Percentiles rank a stretch among this genome's conserved stretches.
phyloP scores from a whole-genome alignment of 768 basidiomycete genomes.

The Podaxis carcinomalis region DNA sequence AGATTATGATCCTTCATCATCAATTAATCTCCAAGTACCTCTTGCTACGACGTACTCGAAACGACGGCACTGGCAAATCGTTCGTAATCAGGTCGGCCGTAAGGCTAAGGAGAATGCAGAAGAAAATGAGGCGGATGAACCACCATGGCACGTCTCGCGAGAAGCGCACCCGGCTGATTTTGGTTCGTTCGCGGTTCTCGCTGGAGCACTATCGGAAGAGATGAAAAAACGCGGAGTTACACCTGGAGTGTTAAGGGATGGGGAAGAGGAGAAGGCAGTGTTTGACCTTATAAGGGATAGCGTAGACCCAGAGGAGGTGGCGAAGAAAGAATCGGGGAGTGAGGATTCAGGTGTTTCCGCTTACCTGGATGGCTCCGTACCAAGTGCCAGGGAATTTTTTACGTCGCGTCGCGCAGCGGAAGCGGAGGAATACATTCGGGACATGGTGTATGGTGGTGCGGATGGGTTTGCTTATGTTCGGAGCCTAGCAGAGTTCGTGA shows the following conservation, averaged over 20 bases:
- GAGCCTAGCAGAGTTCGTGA: conserved; percentile 72
- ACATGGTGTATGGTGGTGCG: conserved; percentile 76
- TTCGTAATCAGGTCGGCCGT: conserved; percentile 45
- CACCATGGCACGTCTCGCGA: conserved; percentile 45
- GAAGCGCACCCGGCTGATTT: conserved; percentile 56
- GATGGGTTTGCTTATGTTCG: conserved; percentile 74
- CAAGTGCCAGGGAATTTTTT: conserved; percentile 39
- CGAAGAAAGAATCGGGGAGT: conserved; percentile 12
- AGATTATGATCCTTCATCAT: conserved; percentile 18
- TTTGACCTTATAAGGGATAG: conserved; percentile 33
- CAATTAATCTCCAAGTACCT: conserved; percentile 15
- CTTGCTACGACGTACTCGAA: conserved; percentile 20
- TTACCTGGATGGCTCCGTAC: conserved; percentile 14
- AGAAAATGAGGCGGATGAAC: conserved; percentile 34
- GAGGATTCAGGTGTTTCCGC: conserved; percentile 15
- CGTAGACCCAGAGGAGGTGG: conserved; percentile 28
- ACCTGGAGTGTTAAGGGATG: conserved; percentile 16
- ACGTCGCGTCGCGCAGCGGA: conserved; percentile 40
- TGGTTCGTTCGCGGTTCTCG: conserved; percentile 55
- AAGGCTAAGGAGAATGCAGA: conserved; percentile 52
- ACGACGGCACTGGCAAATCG: conserved; percentile 59
- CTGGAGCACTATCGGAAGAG: conserved; percentile 42
- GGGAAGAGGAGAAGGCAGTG: conserved; percentile 29
- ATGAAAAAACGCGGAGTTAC: conserved; percentile 29
- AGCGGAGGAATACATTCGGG: conserved; percentile 63